Evolutionary conservation across 2,329 filamentous ascomycete species (phyloP), one percentile per base, ranked within the genome.

Genomic region (Hypomyces perniciosus): DNA sequence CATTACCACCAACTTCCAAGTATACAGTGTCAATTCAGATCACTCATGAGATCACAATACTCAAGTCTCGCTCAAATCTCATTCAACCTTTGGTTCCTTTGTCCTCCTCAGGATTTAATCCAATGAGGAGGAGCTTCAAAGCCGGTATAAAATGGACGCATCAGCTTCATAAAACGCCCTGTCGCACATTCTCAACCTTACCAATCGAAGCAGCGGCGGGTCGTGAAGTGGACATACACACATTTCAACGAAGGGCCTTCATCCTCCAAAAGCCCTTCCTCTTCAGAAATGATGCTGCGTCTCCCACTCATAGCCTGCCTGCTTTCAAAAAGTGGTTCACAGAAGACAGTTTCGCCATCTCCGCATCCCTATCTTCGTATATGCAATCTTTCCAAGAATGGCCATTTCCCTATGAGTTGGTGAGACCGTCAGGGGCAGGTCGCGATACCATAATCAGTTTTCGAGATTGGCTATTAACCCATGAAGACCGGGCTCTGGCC

Each of bases 291-390:
- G 63, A 66, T 31, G 61, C 63, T 6, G 60, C 63, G 2, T 77
- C 77, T 44, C 55, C 63, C 2, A 51, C 58, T 1, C 27, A 45
- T 8, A 39, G 57, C 28, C 61, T 85, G 1, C 80, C 81, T 1
- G 82, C 82, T 1, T 66, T 74, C 20, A 60, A 60, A 4, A 79
- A 77, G 56, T 88, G 85, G 85, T 88, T 88, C 59, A 51, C 52
- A 31, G 42, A 52, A 20, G 44, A 55, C 12, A 35, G 9, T 3
- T 5, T 38, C 13, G 35, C 27, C 26, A 28, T 29, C 6, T 31
- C 44, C 8, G 28, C 40, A 10, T 20, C 51, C 53, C 33, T 68
- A 2, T 63, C 61, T 8, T 13, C 57, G 1, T 58, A 69, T 47
- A 59, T 74, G 33, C 52, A 54, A 3, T 54, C 60, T 9, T 68